Conservation (phyloP, 208 protist genomes). For the Crithidia fasciculata region DNA sequence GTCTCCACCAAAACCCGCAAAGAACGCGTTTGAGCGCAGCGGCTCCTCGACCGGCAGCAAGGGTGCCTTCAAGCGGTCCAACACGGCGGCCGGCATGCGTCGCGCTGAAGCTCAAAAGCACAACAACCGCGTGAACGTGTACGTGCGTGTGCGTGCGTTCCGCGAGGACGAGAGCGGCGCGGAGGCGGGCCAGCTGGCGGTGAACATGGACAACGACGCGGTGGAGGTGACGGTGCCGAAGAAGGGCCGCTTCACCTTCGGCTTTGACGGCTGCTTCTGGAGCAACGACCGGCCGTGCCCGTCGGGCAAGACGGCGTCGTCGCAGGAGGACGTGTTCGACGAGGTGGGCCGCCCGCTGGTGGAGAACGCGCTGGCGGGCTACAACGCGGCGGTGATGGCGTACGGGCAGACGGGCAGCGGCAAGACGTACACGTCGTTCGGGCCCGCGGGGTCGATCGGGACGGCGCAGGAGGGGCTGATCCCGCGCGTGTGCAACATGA, state of each 20-base stretch:
- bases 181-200: conserved; percentile 47
- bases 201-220: conserved; percentile 72
- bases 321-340: conserved; percentile 91
- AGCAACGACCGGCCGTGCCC: conserved; percentile 71
- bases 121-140: conserved; percentile 84
- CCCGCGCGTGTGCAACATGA: conserved; percentile 85
- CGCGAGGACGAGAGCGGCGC: conserved; percentile 43
- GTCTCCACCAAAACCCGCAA: conserved; percentile 4
- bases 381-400: conserved; percentile 88
- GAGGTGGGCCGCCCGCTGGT: conserved; percentile 85
- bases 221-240: conserved; percentile 73
- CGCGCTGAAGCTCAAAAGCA: conserved; percentile 41
- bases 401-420: conserved; percentile 91
- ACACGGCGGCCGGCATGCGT: conserved; percentile 51
- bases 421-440: conserved; percentile 87
- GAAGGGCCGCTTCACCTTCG: conserved; percentile 83
- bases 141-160: conserved; percentile 86
- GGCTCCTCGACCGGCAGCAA: conserved; percentile 43
- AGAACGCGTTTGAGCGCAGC: conserved; percentile 45
- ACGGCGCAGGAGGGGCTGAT: conserved; percentile 74
- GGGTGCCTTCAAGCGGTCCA: conserved; percentile 57
- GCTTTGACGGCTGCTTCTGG: conserved; percentile 95
- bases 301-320: conserved; percentile 46
- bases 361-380: conserved; percentile 88
- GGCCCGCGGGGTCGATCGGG: conserved; percentile 61